phyloP scores from a whole-genome alignment of 2,329 filamentous ascomycete species.

The Ceratocystis variospora region DNA sequence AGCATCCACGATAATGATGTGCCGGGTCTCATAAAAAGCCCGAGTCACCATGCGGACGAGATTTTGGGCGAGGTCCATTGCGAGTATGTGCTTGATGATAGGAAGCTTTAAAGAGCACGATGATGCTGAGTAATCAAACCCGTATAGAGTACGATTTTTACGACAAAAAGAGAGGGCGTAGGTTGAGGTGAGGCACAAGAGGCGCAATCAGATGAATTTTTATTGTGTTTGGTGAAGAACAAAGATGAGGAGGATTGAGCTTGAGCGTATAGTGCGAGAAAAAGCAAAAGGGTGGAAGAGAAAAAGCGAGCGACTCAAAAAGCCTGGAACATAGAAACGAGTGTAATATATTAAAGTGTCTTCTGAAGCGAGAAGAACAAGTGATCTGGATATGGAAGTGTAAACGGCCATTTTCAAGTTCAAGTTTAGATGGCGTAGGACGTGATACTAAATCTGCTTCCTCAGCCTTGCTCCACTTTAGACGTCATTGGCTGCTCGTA shows the following conservation, averaged over 20 bases:
- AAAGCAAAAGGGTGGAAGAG: background rate
- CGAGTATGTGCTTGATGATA: slow-evolving; percentile 5
- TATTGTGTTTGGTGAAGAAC: background rate
- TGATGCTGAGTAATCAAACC: background rate
- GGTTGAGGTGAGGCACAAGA: background rate
- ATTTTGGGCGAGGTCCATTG: slow-evolving; percentile 48
- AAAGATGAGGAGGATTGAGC: background rate
- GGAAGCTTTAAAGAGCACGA: background rate
- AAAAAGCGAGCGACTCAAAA: background rate
- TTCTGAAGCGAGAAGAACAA: background rate
- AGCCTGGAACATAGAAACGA: background rate
- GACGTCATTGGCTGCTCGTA: slow-evolving; percentile 1
- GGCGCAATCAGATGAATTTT: slow-evolving; percentile 4
- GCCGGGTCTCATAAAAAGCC: slow-evolving; percentile 74
- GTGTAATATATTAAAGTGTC: background rate
- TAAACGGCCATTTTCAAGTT: background rate
- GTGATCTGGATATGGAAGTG: background rate
- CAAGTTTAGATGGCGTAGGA: background rate
- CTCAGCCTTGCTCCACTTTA: slow-evolving; percentile 11
- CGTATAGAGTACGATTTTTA: background rate
- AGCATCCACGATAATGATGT: slow-evolving; percentile 74
- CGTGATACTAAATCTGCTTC: background rate
- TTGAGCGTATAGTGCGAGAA: background rate
- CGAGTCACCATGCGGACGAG: slow-evolving; percentile 77
- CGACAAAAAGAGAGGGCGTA: background rate